Conservation (phyloP, 208 protist genomes). For the Angomonas deanei region DNA sequence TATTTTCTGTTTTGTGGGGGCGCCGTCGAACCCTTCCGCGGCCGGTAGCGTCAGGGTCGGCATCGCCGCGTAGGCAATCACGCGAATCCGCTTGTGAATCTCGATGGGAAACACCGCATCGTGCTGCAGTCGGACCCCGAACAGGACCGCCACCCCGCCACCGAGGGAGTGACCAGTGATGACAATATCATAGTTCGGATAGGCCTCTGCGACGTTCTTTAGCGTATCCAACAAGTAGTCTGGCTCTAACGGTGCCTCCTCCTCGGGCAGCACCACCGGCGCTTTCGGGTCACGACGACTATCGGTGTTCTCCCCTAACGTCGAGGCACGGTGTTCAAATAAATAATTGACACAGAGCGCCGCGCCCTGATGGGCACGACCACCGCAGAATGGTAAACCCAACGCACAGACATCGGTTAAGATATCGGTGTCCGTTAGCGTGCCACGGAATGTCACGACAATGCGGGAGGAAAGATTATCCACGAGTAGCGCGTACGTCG, state of each 20-base stretch:
- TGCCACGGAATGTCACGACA: slow-evolving; percentile 60
- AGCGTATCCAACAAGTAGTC: slow-evolving; percentile 38
- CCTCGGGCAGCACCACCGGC: neutral
- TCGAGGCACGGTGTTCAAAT: slow-evolving; percentile 36
- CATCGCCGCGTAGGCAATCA: slow-evolving; percentile 56
- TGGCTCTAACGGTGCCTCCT: neutral
- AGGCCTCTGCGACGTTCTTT: slow-evolving; percentile 17
- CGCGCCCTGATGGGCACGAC: slow-evolving; percentile 49
- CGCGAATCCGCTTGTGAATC: slow-evolving; percentile 31
- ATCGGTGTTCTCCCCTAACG: neutral
- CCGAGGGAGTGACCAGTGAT: slow-evolving; percentile 73
- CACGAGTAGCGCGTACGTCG: slow-evolving; percentile 48
- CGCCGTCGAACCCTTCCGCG: slow-evolving; percentile 25
- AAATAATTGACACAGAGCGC: slow-evolving; percentile 33
- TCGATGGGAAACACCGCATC: slow-evolving; percentile 12
- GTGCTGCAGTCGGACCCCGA: slow-evolving; percentile 32
- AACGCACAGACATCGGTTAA: slow-evolving; percentile 52
- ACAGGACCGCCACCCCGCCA: slow-evolving; percentile 52
- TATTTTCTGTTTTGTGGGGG: slow-evolving; percentile 1
- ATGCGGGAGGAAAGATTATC: slow-evolving; percentile 41
- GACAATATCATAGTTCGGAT: slow-evolving; percentile 48
- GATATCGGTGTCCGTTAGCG: slow-evolving; percentile 46
- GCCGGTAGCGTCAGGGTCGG: slow-evolving; percentile 51
- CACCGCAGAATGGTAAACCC: slow-evolving; percentile 26
- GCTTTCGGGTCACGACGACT: neutral